Percentiles rank a stretch among this genome's conserved stretches.
Conservation (phyloP, 1,284 basidiomycete genomes). For the Rhodofomes roseus region DNA sequence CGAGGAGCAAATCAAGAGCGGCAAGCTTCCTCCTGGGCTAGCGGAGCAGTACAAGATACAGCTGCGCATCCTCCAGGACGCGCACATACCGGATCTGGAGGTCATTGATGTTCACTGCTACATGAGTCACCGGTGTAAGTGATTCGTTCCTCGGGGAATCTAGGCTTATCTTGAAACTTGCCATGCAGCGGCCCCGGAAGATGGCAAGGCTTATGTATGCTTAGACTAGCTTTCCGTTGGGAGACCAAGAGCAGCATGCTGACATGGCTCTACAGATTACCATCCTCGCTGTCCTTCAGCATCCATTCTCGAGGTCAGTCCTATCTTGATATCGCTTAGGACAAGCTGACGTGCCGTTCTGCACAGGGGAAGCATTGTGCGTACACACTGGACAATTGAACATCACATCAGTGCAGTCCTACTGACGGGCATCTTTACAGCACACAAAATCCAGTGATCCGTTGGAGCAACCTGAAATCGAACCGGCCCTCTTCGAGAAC, state of each 20-base stretch:
- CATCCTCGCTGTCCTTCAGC: constrained; percentile 3
- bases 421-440: neutral
- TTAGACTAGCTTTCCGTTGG: too few relatives aligned
- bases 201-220: constrained; percentile 23
- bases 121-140: constrained; percentile 7
- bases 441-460: constrained; percentile 8
- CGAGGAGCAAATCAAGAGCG: constrained; percentile 8
- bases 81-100: constrained; percentile 9
- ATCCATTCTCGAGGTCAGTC: constrained; percentile 13
- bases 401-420: neutral
- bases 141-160: neutral
- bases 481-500: constrained; percentile 8
- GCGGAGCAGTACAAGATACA: constrained; percentile 16
- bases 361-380: neutral
- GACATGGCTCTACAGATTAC: neutral
- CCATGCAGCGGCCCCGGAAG: constrained; percentile 16
- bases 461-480: constrained; percentile 10
- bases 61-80: constrained; percentile 8
- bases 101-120: constrained; percentile 6
- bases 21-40: constrained; percentile 12
- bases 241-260: too few relatives aligned
- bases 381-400: neutral
- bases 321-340: too few relatives aligned
- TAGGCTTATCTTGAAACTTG: neutral
- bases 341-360: too few relatives aligned